Percentiles rank a stretch among this genome's conserved stretches.
Conservation (phyloP, 345 rosid species). For the Euclidium syriacum region DNA sequence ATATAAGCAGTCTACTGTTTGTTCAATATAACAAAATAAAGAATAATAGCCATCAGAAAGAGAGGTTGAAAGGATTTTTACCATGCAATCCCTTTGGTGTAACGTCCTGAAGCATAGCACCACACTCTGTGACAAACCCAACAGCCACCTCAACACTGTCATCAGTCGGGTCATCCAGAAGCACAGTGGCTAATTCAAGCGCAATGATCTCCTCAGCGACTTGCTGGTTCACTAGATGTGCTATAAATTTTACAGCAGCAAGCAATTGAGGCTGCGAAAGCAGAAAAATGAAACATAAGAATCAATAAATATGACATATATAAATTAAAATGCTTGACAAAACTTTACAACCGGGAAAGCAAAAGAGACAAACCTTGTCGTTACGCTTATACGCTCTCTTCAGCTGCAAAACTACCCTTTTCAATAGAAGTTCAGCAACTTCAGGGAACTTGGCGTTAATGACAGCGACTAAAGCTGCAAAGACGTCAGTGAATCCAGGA, state of each 20-base stretch:
- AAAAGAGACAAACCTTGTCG: conserved; percentile 51
- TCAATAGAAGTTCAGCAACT: conserved; percentile 75
- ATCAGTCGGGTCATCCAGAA: conserved; percentile 76
- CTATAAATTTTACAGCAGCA: conserved; percentile 92
- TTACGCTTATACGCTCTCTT: conserved; percentile 95
- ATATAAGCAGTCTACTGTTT: neutral
- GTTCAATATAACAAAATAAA: neutral
- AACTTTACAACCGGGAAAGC: neutral
- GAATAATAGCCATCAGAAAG: neutral
- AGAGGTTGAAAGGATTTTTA: conserved; percentile 22
- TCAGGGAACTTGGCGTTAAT: conserved; percentile 84
- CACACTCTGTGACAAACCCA: conserved; percentile 87
- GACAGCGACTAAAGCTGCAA: conserved; percentile 81
- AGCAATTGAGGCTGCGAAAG: conserved; percentile 74
- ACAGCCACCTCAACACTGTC: conserved; percentile 98
- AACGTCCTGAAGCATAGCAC: conserved; percentile 84
- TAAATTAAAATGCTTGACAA: neutral
- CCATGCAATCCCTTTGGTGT: conserved; percentile 88
- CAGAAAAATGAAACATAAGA: neutral
- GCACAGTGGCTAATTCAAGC: conserved; percentile 64
- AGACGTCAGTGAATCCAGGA: conserved; percentile 83
- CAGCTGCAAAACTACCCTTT: conserved; percentile 84
- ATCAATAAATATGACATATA: neutral
- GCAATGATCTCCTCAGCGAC: conserved; percentile 86
- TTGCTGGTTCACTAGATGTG: conserved; percentile 92